A percentile compares a stretch with the other conserved stretches of the same genome.
phyloP scores from a whole-genome alignment of 176 grass and related monocot genomes.

The Raddia guianensis region DNA sequence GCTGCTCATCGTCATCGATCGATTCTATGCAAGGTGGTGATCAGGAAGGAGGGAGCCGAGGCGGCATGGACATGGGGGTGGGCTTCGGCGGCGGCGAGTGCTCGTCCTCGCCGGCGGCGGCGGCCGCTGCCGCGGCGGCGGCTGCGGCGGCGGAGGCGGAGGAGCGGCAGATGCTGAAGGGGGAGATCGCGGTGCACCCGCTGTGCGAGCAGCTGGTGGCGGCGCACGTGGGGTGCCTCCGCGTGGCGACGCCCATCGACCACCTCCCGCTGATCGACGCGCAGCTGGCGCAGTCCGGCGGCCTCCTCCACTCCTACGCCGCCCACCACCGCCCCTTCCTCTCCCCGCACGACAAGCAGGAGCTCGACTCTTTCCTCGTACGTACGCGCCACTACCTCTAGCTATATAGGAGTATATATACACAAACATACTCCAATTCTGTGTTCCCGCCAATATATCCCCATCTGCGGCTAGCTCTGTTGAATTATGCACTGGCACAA shows the following conservation, averaged over 20 bases:
- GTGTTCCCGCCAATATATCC: too few species aligned
- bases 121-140: constrained; percentile 16
- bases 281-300: constrained; percentile 77
- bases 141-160: constrained; percentile 64
- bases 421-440: too few species aligned
- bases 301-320: constrained; percentile 88
- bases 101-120: constrained; percentile 48
- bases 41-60: constrained; percentile 43
- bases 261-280: constrained; percentile 96
- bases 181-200: constrained; percentile 95
- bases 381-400: neutral
- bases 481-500: neutral
- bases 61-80: constrained; percentile 67
- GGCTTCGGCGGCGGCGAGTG: constrained; percentile 58
- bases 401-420: too few species aligned
- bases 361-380: constrained; percentile 97
- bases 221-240: constrained; percentile 93
- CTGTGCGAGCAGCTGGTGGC: constrained; percentile 93
- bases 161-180: constrained; percentile 86
- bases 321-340: constrained; percentile 80
- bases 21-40: constrained; percentile 66
- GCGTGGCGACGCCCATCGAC: constrained; percentile 95
- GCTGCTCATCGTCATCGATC: neutral
- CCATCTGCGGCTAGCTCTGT: too few species aligned
- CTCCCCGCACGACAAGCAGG: constrained; percentile 92